Conservation (phyloP, 108 stramenopile genomes). For the Cyclostephanos tholiformis region DNA sequence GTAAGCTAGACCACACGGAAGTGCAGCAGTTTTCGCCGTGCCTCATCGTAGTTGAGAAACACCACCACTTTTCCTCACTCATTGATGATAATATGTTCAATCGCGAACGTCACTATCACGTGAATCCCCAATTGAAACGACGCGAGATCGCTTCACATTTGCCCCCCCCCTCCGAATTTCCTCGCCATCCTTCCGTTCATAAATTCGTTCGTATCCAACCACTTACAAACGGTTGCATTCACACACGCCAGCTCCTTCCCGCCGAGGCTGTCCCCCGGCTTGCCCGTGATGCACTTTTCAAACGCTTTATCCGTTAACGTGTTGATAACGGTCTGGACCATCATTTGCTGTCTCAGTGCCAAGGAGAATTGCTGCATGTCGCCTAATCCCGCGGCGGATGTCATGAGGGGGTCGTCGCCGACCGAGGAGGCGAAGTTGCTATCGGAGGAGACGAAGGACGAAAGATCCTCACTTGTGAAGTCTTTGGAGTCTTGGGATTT, state of each 20-base stretch:
- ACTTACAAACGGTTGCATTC: constrained; percentile 73
- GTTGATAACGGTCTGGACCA: constrained; percentile 77
- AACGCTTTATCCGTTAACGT: constrained; percentile 70
- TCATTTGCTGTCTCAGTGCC: constrained; percentile 71
- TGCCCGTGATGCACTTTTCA: constrained; percentile 76
- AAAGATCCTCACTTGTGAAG: constrained; percentile 39
- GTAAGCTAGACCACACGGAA: too few species aligned
- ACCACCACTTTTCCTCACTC: too few species aligned
- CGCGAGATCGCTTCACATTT: constrained; percentile 13
- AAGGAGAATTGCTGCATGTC: constrained; percentile 74
- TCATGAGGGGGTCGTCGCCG: constrained; percentile 15
- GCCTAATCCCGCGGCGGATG: constrained; percentile 39
- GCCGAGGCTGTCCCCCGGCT: constrained; percentile 53
- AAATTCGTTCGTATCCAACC: constrained; percentile 89
- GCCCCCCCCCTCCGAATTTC: constrained; percentile 53
- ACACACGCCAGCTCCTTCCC: constrained; percentile 78
- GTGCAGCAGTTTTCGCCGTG: too few species aligned
- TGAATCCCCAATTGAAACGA: neutral
- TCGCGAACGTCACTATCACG: too few species aligned
- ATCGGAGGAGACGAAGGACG: constrained; percentile 21
- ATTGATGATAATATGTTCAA: too few species aligned
- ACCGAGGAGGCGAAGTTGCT: constrained; percentile 18
- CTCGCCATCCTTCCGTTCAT: constrained; percentile 76
- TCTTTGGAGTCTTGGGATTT: constrained; percentile 30
- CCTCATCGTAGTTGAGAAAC: too few species aligned